Base-by-base conservation (phyloP, 129 eudicot species). In the Centaurea solstitialis region DNA sequence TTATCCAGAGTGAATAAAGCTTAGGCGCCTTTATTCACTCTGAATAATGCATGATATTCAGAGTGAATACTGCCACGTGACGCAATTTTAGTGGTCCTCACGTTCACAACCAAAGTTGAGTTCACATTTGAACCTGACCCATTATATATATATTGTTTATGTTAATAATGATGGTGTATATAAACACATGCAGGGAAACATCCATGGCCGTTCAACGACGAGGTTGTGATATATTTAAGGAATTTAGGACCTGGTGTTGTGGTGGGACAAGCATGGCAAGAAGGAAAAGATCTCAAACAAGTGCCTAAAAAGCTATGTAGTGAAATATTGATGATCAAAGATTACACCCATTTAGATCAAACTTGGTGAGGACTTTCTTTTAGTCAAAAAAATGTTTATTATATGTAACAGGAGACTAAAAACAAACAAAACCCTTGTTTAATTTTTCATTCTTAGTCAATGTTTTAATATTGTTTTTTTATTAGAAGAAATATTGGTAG, bases 251-350 rank as follows among this genome's bases (percentile, higher is more conserved):
- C 97, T 0, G 97, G 97, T 20, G 96, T 93, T 17, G 21, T 93
- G 87, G 90, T 90, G 17, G 97, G 93, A 73, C 96, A 93, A 81
- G 90, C 89, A 24, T 93, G 97, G 97, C 93, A 90, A 86, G 97
- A 93, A 85, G 98, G 98, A 26, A 76, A 75, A 87, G 88, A 86
- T 4, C 41, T 93, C 66, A 82, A 93, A 17, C 92, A 89, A 79
- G 89, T 90, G 4, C 98, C 96, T 17, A 90, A 87, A 79, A 93
- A 89, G 83, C 79, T 93, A 17, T 93, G 91, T 83, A 79, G 85
- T 50, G 98, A 93, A 79, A 93, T 93, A 12, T 76, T 93, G 76
- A 90, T 93, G 98, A 89, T 93, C 59, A 93, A 86, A 86, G 89
- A 89, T 73, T 85, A 85, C 10, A 39, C 83, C 18, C 75, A 76